Percentiles rank a stretch among this genome's conserved stretches.
Conservation (phyloP, 371 early-diverging fungal species). For the Actinomortierella wolfii region DNA sequence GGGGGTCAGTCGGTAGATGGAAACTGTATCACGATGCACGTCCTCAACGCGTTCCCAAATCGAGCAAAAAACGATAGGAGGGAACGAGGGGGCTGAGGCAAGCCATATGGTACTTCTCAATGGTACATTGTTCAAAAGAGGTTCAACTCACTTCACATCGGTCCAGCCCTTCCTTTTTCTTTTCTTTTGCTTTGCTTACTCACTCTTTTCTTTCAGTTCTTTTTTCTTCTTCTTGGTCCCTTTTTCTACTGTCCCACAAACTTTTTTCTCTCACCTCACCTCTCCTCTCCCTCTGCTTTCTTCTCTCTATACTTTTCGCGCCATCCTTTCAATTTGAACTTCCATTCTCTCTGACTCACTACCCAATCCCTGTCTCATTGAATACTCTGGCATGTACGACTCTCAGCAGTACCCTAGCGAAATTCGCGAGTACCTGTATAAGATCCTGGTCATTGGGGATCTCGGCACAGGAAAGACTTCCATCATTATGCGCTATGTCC, state of each 20-base stretch:
- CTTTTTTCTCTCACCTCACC: neutral
- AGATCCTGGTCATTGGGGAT: conserved; percentile 81
- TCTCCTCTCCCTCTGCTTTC: neutral
- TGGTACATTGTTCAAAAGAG: too few species aligned
- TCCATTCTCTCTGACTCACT: neutral
- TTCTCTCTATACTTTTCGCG: neutral
- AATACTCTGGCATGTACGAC: neutral
- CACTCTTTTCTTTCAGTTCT: neutral
- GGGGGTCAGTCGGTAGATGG: too few species aligned
- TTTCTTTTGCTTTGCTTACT: neutral
- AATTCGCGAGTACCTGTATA: conserved; percentile 64
- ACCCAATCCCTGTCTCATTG: neutral
- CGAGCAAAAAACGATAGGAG: too few species aligned
- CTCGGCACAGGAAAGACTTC: conserved; percentile 70
- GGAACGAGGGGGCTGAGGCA: too few species aligned
- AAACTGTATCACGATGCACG: too few species aligned
- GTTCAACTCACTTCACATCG: too few species aligned
- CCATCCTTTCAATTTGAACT: neutral
- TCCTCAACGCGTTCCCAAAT: too few species aligned
- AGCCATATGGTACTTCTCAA: too few species aligned
- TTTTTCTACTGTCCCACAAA: neutral
- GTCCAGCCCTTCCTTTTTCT: neutral
- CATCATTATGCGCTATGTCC: conserved; percentile 47
- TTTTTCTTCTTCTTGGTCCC: neutral
- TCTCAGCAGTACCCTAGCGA: conserved; percentile 31